Evolutionary conservation across 352 stramenopile genomes (phyloP), one percentile per base, ranked within the genome.

Genomic region (Aphanomyces invadans): DNA sequence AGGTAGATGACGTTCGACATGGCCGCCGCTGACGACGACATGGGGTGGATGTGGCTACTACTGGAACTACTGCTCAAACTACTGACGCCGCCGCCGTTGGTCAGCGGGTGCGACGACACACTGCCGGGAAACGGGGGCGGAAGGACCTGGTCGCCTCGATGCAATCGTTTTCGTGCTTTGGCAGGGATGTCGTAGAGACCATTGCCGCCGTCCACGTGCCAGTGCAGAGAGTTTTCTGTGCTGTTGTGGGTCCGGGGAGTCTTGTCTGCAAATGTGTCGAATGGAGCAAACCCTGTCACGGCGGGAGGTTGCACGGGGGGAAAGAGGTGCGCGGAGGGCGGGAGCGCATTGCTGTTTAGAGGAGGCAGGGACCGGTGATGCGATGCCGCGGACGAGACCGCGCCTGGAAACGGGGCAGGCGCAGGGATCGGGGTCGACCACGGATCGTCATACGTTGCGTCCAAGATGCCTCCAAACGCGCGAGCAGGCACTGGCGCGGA

Each of bases 1-100:
- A 64, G 55, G 26, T 46, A 64, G 21, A 64, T 64, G 36, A 64
- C 38, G 17, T 64, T 46, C 17, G 55, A 9, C 55, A 51, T n/a
- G 19, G 36, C n/a, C 21, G 32, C 52, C 11, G 49, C 49, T 17
- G 38, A 17, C 38, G 38, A 17, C 44, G 44, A 25, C 44, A 25
- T 57, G 49, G 29, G 49, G 19, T 32, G 49, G 11, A 15, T 11
- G 39, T 7, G 4, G 36, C 15, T 38, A 26, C 31, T 64, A 52
- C 55, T 52, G 21, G 31, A 51, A 52, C 55, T 64, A 48, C n/a
- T 32, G 51, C 51, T 62, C 36, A 15, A 42, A 44, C 39, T 63
- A 33, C 33, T 57, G 21, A 1, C 36, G 25, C 7, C 7, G 9
- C 44, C 44, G 21, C 19, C 4, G 19, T 19, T 52, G 12, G 9